A percentile compares a stretch with the other conserved stretches of the same genome.
Evolutionary conservation across 2,329 filamentous ascomycete genomes (phyloP).

Genomic region (Atkinsonella hypoxylon): DNA sequence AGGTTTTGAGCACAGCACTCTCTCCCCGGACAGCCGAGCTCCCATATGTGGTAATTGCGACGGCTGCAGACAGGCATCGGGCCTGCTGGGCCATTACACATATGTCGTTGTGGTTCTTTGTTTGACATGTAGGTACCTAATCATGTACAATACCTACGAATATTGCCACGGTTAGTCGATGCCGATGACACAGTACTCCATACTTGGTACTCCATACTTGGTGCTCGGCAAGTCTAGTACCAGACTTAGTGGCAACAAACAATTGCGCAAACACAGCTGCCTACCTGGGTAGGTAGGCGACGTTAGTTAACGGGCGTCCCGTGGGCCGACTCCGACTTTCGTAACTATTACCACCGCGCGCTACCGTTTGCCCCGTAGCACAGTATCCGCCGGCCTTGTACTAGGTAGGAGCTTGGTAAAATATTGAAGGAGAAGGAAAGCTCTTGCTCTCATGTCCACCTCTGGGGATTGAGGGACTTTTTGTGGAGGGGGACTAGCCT

Average conservation of each 20-base stretch:
- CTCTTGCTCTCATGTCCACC: background rate
- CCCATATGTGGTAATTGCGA: slow-evolving; percentile 3
- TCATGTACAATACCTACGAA: background rate
- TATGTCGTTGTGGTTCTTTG: background rate
- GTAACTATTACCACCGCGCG: background rate
- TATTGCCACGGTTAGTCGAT: background rate
- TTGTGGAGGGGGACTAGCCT: too few relatives aligned
- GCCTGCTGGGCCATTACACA: background rate
- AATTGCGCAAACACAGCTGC: background rate
- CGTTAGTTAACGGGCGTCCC: too few relatives aligned
- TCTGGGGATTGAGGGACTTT: background rate
- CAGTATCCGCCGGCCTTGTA: background rate
- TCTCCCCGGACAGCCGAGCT: background rate
- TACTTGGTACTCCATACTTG: background rate
- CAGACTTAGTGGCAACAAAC: background rate
- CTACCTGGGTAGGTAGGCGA: too few relatives aligned
- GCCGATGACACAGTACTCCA: background rate
- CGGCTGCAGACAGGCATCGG: slow-evolving; percentile 7
- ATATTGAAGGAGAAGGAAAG: background rate
- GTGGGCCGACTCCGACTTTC: background rate
- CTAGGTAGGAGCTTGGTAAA: background rate
- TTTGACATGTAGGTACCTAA: background rate
- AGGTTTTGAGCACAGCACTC: background rate
- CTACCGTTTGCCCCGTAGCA: background rate
- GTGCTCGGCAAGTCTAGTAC: background rate